Percentiles rank a stretch among this genome's conserved stretches.
Evolutionary conservation across 1,139 yeast genomes (phyloP).

Genomic region (Candida labiduridarum): DNA sequence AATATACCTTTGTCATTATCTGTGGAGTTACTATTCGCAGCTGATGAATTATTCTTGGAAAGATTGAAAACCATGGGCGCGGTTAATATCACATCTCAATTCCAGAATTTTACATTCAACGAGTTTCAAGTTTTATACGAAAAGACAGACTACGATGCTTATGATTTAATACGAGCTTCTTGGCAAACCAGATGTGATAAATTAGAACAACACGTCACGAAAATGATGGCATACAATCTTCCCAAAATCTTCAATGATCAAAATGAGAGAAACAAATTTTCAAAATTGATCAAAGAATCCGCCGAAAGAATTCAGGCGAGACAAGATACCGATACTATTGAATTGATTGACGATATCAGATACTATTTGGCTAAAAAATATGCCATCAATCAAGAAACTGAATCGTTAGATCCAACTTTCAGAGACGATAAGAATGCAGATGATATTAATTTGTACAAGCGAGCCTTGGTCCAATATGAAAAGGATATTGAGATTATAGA

Average conservation of each 20-base stretch:
- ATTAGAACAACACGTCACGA: conserved; percentile 65
- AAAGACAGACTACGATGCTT: conserved; percentile 41
- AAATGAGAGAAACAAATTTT: conserved; percentile 25
- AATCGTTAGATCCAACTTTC: conserved; percentile 32
- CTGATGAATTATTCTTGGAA: conserved; percentile 65
- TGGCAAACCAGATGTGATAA: conserved; percentile 71
- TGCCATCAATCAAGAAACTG: conserved; percentile 32
- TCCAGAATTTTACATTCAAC: conserved; percentile 21
- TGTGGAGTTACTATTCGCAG: conserved; percentile 57
- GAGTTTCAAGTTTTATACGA: conserved; percentile 24
- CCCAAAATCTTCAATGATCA: conserved; percentile 34
- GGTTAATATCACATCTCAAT: conserved; percentile 52
- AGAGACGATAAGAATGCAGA: conserved; percentile 19
- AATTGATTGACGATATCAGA: conserved; percentile 74
- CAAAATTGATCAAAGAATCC: conserved; percentile 38
- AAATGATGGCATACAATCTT: conserved; percentile 56
- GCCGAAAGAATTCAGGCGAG: conserved; percentile 61
- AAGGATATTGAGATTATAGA: conserved; percentile 47
- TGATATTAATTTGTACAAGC: conserved; percentile 35
- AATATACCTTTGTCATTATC: conserved; percentile 52
- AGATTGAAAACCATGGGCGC: conserved; percentile 69
- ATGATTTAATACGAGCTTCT: conserved; percentile 60
- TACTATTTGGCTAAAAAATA: conserved; percentile 60
- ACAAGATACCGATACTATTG: conserved; percentile 79
- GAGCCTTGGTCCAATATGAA: conserved; percentile 28